A percentile compares a stretch with the other conserved stretches of the same genome.
Evolutionary conservation across 2,329 filamentous ascomycete genomes (phyloP).

Genomic region (Alternaria brassicae): DNA sequence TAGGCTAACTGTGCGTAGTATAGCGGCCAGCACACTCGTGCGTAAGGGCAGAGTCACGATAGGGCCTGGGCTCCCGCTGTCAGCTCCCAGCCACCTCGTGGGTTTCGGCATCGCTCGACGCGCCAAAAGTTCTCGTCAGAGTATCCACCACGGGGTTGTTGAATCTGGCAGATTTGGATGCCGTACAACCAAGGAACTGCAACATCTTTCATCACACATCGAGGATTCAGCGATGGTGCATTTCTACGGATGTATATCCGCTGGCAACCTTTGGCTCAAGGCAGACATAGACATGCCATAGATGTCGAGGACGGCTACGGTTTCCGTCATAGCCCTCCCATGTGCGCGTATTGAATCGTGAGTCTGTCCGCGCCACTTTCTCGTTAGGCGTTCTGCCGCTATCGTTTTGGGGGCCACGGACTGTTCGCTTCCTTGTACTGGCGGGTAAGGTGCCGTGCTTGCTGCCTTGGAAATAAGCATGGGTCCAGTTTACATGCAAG

Average conservation of each 20-base stretch:
- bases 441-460: constrained; percentile 2
- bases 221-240: background rate
- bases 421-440: constrained; percentile 4
- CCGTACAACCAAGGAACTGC: background rate
- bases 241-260: background rate
- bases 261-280: background rate
- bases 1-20: constrained; percentile 5
- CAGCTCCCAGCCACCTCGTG: constrained; percentile 9
- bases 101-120: background rate
- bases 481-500: constrained; percentile 8
- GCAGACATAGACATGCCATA: background rate
- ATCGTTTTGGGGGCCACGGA: constrained; percentile 13
- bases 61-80: background rate
- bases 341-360: constrained; percentile 5
- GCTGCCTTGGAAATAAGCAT: constrained; percentile 4
- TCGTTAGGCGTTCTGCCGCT: constrained; percentile 1
- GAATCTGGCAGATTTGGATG: background rate
- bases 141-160: background rate
- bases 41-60: background rate
- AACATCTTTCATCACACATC: background rate
- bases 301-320: background rate
- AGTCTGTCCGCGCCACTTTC: constrained; percentile 6
- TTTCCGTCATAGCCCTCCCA: background rate
- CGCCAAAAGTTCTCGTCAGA: background rate
- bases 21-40: constrained; percentile 1